phyloP scores from a whole-genome alignment of 768 basidiomycete species.

The Mycena pura region DNA sequence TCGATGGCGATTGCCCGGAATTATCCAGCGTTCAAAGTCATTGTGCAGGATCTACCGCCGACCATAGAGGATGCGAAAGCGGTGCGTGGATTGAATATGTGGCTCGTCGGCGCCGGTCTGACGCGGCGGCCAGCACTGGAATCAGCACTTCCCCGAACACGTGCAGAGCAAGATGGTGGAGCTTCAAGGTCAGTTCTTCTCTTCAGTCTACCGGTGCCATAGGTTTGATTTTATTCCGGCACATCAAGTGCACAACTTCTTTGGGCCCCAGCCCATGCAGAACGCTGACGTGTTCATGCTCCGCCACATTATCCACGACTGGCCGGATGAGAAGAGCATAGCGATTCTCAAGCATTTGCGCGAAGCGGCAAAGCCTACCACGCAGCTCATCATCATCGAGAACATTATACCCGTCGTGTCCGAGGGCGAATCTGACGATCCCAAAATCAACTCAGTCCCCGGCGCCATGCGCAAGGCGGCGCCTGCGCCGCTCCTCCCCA shows the following conservation, averaged over 20 bases:
- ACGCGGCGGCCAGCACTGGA: too few species aligned
- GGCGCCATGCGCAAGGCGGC: slow-evolving; percentile 9
- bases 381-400: slow-evolving; percentile 37
- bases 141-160: too few species aligned
- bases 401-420: slow-evolving; percentile 21
- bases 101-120: too few species aligned
- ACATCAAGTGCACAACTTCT: slow-evolving; percentile 40
- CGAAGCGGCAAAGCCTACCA: slow-evolving; percentile 29
- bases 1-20: too few species aligned
- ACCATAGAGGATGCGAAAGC: too few species aligned
- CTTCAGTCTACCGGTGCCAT: too few species aligned
- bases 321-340: slow-evolving; percentile 30
- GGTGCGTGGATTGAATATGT: too few species aligned
- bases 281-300: slow-evolving; percentile 35
- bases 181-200: too few species aligned
- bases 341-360: slow-evolving; percentile 34
- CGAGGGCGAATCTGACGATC: neutral
- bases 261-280: slow-evolving; percentile 33
- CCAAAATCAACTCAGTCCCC: neutral
- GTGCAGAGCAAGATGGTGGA: too few species aligned
- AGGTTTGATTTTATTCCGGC: too few species aligned
- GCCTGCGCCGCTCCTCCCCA: neutral
- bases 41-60: too few species aligned
- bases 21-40: too few species aligned
- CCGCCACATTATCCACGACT: slow-evolving; percentile 37